Conservation (phyloP, 441 rosid genomes). For the Syzygium syzygioides region DNA sequence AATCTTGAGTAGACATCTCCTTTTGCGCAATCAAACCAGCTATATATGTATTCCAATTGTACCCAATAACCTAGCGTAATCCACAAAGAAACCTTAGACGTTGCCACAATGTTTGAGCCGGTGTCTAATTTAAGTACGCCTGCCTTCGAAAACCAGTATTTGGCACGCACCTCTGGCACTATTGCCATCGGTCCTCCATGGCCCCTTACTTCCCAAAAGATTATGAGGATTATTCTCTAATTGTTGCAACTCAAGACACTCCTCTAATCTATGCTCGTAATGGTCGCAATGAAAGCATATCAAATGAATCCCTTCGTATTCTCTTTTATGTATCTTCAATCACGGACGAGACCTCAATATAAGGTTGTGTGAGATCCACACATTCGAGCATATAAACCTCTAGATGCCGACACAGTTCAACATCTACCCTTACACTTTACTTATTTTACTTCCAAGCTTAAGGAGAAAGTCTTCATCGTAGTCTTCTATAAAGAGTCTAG, state of each 20-base stretch:
- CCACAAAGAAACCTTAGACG: background rate
- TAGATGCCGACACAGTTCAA: background rate
- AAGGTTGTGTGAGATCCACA: background rate
- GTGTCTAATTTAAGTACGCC: too few species aligned
- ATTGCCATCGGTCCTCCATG: background rate
- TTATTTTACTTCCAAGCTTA: background rate
- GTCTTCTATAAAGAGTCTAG: background rate
- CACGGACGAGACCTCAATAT: background rate
- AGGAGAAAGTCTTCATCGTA: background rate
- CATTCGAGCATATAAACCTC: background rate
- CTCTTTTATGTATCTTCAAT: background rate
- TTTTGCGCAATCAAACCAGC: background rate
- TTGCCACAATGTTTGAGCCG: background rate
- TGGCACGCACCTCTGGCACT: background rate
- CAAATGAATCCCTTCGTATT: background rate
- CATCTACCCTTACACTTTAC: background rate
- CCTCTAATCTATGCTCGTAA: background rate
- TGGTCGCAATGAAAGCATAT: background rate
- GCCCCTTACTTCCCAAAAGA: background rate
- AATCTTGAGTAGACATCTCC: background rate
- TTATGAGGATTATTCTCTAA: background rate
- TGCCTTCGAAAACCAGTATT: too few species aligned
- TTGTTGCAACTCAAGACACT: background rate
- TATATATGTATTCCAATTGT: background rate
- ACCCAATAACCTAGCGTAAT: background rate